Evolutionary conservation across 2,329 filamentous ascomycete genomes (phyloP).

Genomic region (Xylogone sp.): DNA sequence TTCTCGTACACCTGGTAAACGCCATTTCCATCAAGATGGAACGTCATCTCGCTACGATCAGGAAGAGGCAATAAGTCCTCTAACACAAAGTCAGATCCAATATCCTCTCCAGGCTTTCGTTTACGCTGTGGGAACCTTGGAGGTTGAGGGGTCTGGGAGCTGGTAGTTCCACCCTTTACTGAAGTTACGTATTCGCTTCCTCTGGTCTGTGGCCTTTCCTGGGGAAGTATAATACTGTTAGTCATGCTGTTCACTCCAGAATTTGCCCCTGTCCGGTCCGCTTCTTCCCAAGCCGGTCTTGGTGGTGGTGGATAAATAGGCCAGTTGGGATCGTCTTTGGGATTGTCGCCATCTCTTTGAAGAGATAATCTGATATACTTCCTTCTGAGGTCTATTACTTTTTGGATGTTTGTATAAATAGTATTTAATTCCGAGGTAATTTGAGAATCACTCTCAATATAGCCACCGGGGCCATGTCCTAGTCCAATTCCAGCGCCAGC

Average conservation of each 20-base stretch:
- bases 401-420: conserved; percentile 89
- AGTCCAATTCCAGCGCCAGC: conserved; percentile 55
- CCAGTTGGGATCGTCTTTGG: conserved; percentile 80
- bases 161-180: conserved; percentile 24
- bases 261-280: conserved; percentile 12
- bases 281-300: conserved; percentile 77
- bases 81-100: conserved; percentile 89
- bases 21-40: conserved; percentile 74
- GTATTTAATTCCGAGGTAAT: conserved; percentile 79
- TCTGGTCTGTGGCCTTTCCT: conserved; percentile 23
- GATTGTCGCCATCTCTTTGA: conserved; percentile 80
- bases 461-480: conserved; percentile 57
- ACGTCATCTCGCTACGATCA: conserved; percentile 65
- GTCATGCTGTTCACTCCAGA: conserved; percentile 37
- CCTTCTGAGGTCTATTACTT: conserved; percentile 80
- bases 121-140: conserved; percentile 50
- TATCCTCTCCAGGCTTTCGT: conserved; percentile 83
- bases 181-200: conserved; percentile 14
- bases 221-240: conserved; percentile 27
- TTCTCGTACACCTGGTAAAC: conserved; percentile 91
- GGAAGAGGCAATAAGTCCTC: conserved; percentile 75
- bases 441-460: conserved; percentile 69
- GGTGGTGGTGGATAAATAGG: conserved; percentile 87
- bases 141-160: conserved; percentile 25
- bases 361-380: conserved; percentile 86